Base-by-base conservation (phyloP, 2,329 filamentous ascomycete species). In the Penicillium sp. region DNA sequence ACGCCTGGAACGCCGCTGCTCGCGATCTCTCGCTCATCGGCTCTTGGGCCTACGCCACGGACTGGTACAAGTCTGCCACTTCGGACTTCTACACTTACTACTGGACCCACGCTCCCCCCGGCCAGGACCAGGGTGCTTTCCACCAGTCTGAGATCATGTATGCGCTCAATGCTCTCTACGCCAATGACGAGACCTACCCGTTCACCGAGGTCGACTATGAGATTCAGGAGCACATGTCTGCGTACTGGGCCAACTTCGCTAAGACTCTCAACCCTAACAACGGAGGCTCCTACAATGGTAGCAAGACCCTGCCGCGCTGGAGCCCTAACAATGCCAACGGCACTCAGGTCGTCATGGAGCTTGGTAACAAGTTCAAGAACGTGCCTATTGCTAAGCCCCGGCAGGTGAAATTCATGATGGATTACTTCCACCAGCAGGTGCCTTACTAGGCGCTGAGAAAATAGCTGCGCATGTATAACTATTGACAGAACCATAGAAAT, bases 121-220 rank as follows among this genome's bases (percentile, higher is more conserved):
- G 71, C 6, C 72, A 75, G 52, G 32, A 46, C 44, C 58, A 61
- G 50, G 74, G 74, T 7, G 73, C 74, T 6, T 72, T 67, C 58
- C 72, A 75, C 51, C 63, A 67, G 59, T 70, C 69, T 1, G 74
- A 77, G 63, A 71, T 77, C 52, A 71, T 69, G 56, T 76, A 76
- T 49, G 67, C 65, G 1, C 60, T 74, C 22, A 74, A 75, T 53
- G 67, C 68, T 29, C 61, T 76, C 13, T 75, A 74, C 47, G 67
- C 48, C 56, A 73, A 69, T 24, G 59, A 48, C 8, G 63, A 66
- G 5, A 55, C 54, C 5, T 71, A 67, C 31, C 62, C 64, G 1
- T 64, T 67, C 49, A 62, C 60, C 14, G 34, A 51, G 2, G 42
- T 43, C 27, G 71, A 74, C 53, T 72, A 64, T 44, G 56, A 63